A percentile compares a stretch with the other conserved stretches of the same genome.
Evolutionary conservation across 192 early-diverging fungal genomes (phyloP).

Genomic region (Geosiphon pyriformis): DNA sequence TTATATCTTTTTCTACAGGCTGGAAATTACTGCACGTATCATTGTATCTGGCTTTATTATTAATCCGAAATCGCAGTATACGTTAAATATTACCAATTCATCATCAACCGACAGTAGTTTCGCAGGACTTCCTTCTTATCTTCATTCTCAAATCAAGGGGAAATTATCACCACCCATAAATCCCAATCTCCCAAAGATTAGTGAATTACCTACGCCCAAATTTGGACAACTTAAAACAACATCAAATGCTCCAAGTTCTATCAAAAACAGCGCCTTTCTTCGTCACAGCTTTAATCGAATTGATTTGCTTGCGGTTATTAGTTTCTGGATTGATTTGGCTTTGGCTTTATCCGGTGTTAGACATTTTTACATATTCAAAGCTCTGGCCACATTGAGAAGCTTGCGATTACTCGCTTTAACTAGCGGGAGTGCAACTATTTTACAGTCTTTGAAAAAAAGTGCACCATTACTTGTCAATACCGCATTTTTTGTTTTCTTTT

Average conservation of each 20-base stretch:
- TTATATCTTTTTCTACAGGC: slow-evolving; percentile 28
- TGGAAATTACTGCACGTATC: slow-evolving; percentile 34
- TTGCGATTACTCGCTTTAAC: slow-evolving; percentile 51
- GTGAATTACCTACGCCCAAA: slow-evolving; percentile 8
- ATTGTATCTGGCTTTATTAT: slow-evolving; percentile 37
- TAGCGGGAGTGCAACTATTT: slow-evolving; percentile 46
- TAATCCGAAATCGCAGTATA: slow-evolving; percentile 17
- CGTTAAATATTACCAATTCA: too few relatives aligned
- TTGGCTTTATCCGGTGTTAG: slow-evolving; percentile 34
- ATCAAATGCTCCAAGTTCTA: slow-evolving; percentile 18
- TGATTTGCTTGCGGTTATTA: slow-evolving; percentile 47
- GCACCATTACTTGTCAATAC: slow-evolving; percentile 51
- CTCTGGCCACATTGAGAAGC: slow-evolving; percentile 45
- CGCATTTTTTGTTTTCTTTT: slow-evolving; percentile 52
- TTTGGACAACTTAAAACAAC: slow-evolving; percentile 6
- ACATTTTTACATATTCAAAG: slow-evolving; percentile 46
- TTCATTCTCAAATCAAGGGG: neutral
- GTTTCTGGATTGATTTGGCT: slow-evolving; percentile 51
- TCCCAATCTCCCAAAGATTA: slow-evolving; percentile 3
- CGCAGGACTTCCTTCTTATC: slow-evolving; percentile 16
- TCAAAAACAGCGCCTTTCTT: slow-evolving; percentile 42
- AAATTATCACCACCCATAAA: slow-evolving; percentile 1
- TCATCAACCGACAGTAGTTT: neutral
- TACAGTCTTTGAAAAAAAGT: slow-evolving; percentile 53
- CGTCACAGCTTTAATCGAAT: slow-evolving; percentile 59